Conservation (phyloP, 1,139 yeast genomes). For the Magnusiomyces ingens region DNA sequence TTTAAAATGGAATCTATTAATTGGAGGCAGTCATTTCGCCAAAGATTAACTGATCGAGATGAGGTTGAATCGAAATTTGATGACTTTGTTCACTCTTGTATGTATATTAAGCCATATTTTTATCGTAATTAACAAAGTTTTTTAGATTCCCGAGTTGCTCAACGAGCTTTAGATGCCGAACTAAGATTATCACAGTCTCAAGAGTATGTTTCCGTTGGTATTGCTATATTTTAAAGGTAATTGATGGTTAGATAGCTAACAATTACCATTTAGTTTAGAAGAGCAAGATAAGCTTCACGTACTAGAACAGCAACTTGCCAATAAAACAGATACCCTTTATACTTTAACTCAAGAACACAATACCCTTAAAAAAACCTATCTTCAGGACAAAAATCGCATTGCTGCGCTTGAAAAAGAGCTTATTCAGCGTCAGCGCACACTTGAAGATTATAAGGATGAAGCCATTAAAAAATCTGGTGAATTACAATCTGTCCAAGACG, state of each 20-base stretch:
- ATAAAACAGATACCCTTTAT: slow-evolving; percentile 10
- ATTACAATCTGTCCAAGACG: slow-evolving; percentile 62
- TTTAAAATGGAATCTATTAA: not conserved
- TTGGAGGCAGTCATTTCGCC: slow-evolving; percentile 25
- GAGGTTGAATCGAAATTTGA: slow-evolving; percentile 23
- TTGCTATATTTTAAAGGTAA: no score
- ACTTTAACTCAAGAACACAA: slow-evolving; percentile 8
- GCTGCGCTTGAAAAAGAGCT: slow-evolving; percentile 11
- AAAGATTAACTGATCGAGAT: slow-evolving; percentile 26
- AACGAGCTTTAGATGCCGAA: slow-evolving; percentile 18
- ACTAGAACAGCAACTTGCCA: slow-evolving; percentile 13
- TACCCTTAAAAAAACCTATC: not conserved
- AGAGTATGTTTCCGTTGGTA: no score
- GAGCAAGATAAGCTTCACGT: not conserved
- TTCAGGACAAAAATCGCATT: slow-evolving; percentile 9
- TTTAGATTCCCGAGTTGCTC: slow-evolving; percentile 14
- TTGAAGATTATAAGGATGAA: slow-evolving; percentile 23
- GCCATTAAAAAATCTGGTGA: slow-evolving; percentile 34
- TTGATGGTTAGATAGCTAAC: not conserved
- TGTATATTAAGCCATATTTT: slow-evolving; percentile 10
- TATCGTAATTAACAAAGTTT: not conserved
- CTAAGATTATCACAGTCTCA: slow-evolving; percentile 1
- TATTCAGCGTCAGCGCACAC: not conserved
- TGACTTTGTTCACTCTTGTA: slow-evolving; percentile 21
- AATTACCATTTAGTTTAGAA: slow-evolving; percentile 3